Conservation (phyloP, 306 rosid genomes). For the Urtica urens region DNA sequence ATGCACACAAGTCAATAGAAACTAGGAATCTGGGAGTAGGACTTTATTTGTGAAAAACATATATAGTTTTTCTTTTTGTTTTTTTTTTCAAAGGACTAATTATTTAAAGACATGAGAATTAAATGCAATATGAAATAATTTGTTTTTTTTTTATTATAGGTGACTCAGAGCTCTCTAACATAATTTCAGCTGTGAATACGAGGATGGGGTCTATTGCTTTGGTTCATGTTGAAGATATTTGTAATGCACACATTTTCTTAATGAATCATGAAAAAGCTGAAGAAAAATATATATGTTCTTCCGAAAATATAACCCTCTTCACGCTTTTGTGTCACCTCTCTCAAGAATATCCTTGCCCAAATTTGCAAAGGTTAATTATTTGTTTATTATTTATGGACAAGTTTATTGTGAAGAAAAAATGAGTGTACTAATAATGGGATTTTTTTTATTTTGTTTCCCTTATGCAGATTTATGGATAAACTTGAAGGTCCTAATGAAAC, state of each 20-base stretch:
- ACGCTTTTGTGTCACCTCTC: conserved; percentile 32
- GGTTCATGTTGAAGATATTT: conserved; percentile 67
- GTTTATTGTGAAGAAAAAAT: background rate
- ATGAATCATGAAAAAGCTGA: conserved; percentile 57
- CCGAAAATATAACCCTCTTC: conserved; percentile 31
- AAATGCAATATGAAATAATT: too few species aligned
- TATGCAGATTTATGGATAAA: conserved; percentile 24
- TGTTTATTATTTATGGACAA: background rate
- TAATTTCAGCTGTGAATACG: conserved; percentile 58
- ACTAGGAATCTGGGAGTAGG: too few species aligned
- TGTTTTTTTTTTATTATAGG: too few species aligned
- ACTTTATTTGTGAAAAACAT: too few species aligned
- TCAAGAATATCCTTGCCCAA: conserved; percentile 30
- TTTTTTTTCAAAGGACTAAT: background rate
- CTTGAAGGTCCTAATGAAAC: conserved; percentile 24
- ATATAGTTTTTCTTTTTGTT: too few species aligned
- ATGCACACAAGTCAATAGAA: too few species aligned
- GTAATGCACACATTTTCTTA: conserved; percentile 67
- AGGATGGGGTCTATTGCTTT: conserved; percentile 67
- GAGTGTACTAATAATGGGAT: background rate
- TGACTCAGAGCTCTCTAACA: conserved; percentile 28
- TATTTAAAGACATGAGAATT: background rate
- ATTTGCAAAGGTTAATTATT: conserved; percentile 18
- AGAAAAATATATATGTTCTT: conserved; percentile 55
- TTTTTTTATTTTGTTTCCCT: background rate